These are phyloP conservation scores for Paramecium pentaurelia DNA, from an alignment of 73 alveolate genomes.

Conservation along the genomic window DNA sequence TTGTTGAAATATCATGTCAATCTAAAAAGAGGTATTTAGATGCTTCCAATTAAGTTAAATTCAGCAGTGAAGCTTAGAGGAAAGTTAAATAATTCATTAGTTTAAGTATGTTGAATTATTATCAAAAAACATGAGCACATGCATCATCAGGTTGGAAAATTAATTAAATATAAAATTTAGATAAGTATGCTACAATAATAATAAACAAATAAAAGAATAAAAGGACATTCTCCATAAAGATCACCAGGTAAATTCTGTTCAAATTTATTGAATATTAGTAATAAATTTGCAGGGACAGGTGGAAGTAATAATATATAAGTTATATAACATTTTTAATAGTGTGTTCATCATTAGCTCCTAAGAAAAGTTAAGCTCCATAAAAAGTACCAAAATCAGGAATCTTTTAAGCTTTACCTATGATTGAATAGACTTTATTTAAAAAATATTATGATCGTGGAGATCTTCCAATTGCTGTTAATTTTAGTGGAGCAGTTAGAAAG, in stretches of 20 bases:
- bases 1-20: not conserved
- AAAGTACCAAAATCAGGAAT: slow-evolving; percentile 58
- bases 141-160: no score
- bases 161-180: no score
- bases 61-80: not conserved
- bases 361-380: slow-evolving; percentile 45
- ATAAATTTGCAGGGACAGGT: slow-evolving; percentile 62
- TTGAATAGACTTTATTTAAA: slow-evolving; percentile 68
- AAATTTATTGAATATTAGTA: slow-evolving; percentile 48
- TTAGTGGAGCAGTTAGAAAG: slow-evolving; percentile 76
- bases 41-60: not conserved
- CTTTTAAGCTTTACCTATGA: slow-evolving; percentile 53
- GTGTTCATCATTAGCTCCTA: slow-evolving; percentile 61
- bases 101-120: no score
- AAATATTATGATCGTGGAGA: slow-evolving; percentile 88
- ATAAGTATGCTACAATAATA: no score
- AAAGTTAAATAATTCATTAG: no score
- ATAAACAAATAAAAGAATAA: not conserved
- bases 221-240: slow-evolving; percentile 47
- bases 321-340: slow-evolving; percentile 49
- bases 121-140: no score
- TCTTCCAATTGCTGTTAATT: slow-evolving; percentile 80
- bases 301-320: slow-evolving; percentile 44
- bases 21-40: not conserved
- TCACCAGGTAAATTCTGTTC: slow-evolving; percentile 49